Evolutionary conservation across 1,139 yeast genomes (phyloP).

Genomic region (Pichia sp.): DNA sequence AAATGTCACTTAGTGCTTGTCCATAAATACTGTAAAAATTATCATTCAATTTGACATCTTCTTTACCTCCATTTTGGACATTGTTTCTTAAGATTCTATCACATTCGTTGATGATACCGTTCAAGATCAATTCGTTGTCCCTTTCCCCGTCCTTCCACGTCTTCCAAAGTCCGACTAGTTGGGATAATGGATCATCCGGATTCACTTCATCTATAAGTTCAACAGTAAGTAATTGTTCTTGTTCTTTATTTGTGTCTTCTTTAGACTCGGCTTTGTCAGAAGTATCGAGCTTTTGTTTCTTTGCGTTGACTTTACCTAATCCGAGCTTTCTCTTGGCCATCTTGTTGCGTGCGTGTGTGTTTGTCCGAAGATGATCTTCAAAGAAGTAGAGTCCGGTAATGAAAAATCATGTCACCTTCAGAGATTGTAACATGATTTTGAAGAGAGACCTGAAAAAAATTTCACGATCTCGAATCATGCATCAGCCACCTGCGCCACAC

Average conservation of each 20-base stretch:
- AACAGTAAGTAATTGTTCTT: slow-evolving; percentile 50
- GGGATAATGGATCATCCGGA: slow-evolving; percentile 76
- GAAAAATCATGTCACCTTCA: no score
- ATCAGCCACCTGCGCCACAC: no score
- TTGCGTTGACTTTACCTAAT: slow-evolving; percentile 61
- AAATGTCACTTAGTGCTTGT: slow-evolving; percentile 65
- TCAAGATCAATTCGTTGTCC: slow-evolving; percentile 62
- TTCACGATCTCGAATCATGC: no score
- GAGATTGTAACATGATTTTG: no score
- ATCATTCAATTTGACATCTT: slow-evolving; percentile 43
- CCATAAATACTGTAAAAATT: slow-evolving; percentile 75
- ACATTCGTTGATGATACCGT: slow-evolving; percentile 91
- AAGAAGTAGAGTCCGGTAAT: no score
- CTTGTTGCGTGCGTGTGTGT: background rate
- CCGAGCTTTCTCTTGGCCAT: slow-evolving; percentile 72
- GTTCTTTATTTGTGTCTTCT: background rate
- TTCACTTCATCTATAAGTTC: slow-evolving; percentile 70
- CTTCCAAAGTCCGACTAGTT: slow-evolving; percentile 73
- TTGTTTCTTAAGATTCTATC: slow-evolving; percentile 67
- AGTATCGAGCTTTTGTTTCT: slow-evolving; percentile 37
- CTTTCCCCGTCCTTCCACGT: slow-evolving; percentile 55
- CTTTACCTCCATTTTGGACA: slow-evolving; percentile 35
- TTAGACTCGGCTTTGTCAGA: slow-evolving; percentile 20
- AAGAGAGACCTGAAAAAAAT: no score
- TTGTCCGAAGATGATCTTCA: background rate